phyloP scores from a whole-genome alignment of 768 basidiomycete genomes.

The Russula abietina region DNA sequence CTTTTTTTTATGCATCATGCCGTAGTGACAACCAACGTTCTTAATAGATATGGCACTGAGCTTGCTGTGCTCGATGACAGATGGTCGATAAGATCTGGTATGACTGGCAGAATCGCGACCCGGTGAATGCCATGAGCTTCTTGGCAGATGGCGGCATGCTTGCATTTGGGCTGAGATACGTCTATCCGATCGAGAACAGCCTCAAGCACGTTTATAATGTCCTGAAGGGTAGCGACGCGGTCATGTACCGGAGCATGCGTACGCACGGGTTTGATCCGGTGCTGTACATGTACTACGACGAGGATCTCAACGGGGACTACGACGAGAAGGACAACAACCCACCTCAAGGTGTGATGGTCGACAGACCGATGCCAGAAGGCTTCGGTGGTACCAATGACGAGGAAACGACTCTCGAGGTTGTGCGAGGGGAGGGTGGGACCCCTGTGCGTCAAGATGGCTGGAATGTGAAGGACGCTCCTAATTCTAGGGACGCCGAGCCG shows the following conservation, averaged over 20 bases:
- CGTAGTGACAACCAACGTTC: constrained; percentile 23
- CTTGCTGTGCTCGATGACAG: constrained; percentile 11
- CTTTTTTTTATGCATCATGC: constrained; percentile 36
- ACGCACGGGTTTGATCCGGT: constrained; percentile 3
- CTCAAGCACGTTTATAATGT: constrained; percentile 1
- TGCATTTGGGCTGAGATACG: too few species aligned
- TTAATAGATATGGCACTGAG: not conserved
- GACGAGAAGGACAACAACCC: too few species aligned
- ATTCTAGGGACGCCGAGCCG: too few species aligned
- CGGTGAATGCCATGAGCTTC: constrained; percentile 22
- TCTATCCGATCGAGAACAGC: not conserved
- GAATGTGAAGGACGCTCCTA: too few species aligned
- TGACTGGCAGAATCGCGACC: too few species aligned
- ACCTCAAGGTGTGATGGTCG: too few species aligned
- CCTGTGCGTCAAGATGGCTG: too few species aligned
- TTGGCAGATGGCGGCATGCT: too few species aligned
- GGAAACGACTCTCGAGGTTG: too few species aligned
- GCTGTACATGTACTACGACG: not conserved
- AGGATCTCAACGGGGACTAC: not conserved
- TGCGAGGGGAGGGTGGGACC: too few species aligned
- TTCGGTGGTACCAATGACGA: too few species aligned
- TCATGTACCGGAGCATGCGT: not conserved
- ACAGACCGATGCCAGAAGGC: too few species aligned
- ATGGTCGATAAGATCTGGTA: constrained; percentile 38
- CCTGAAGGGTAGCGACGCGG: constrained; percentile 15